Conservation (phyloP, 1,139 yeast genomes). For the Saccharomycopsis hybrid region DNA sequence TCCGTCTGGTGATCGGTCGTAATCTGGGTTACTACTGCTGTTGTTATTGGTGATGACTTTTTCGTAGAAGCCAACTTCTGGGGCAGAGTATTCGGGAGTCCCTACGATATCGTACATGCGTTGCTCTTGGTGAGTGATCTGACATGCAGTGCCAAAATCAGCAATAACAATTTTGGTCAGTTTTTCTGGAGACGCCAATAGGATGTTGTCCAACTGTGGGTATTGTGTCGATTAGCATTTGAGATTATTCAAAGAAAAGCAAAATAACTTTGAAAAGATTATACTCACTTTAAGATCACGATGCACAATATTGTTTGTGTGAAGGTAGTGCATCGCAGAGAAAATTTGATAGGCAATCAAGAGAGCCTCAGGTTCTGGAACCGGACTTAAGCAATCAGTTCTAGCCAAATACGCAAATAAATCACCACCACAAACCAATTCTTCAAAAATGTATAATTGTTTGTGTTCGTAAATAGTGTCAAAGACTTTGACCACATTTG, state of each 20-base stretch:
- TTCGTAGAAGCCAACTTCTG: slow-evolving; percentile 46
- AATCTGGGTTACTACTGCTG: neutral
- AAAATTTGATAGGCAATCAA: slow-evolving; percentile 51
- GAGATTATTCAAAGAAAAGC: neutral
- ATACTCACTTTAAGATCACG: slow-evolving; percentile 40
- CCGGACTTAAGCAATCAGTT: slow-evolving; percentile 30
- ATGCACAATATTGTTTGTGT: slow-evolving; percentile 43
- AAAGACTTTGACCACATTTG: slow-evolving; percentile 39
- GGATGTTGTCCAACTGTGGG: slow-evolving; percentile 46
- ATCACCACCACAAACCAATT: slow-evolving; percentile 57
- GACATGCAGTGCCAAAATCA: slow-evolving; percentile 59
- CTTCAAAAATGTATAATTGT: slow-evolving; percentile 44
- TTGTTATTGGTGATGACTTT: neutral
- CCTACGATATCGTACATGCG: slow-evolving; percentile 57
- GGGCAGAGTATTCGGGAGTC: slow-evolving; percentile 64
- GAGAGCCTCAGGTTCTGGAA: slow-evolving; percentile 49
- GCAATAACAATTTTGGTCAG: slow-evolving; percentile 48
- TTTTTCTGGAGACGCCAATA: slow-evolving; percentile 45
- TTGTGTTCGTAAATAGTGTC: slow-evolving; percentile 35
- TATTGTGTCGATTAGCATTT: neutral
- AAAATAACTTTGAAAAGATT: neutral
- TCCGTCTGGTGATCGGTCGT: slow-evolving; percentile 26
- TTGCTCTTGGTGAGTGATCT: slow-evolving; percentile 20
- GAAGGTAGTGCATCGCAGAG: slow-evolving; percentile 48
- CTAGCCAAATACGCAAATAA: slow-evolving; percentile 51